These are phyloP conservation scores for Plasmodium vivax DNA, from an alignment of 169 alveolate species.

Conservation along the genomic window DNA sequence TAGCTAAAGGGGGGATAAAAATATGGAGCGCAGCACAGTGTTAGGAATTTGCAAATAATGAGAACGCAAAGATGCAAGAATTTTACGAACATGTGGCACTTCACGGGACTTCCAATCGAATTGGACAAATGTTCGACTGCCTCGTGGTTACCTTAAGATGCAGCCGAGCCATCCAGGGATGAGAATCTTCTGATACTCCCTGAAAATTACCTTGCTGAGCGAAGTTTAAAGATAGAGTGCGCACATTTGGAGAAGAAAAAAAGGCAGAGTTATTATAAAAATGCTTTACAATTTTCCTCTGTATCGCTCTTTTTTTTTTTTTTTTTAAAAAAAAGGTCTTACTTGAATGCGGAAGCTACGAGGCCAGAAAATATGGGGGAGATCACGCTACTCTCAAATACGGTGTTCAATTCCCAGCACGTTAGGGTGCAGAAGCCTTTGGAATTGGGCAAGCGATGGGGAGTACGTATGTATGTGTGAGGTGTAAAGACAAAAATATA, in stretches of 20 bases:
- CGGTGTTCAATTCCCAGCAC: conserved; percentile 50
- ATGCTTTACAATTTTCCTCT: not conserved
- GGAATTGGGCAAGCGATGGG: not conserved
- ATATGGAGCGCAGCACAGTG: not conserved
- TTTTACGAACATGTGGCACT: not conserved
- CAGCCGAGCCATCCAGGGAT: conserved; percentile 70
- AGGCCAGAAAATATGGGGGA: conserved; percentile 39
- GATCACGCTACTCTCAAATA: not conserved
- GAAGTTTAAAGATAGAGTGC: not conserved
- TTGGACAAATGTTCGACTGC: not conserved
- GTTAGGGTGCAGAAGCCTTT: conserved; percentile 40
- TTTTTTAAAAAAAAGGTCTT: not conserved
- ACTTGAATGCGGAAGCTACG: conserved; percentile 47
- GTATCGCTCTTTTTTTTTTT: not conserved
- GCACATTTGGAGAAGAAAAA: not conserved
- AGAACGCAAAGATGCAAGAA: not conserved
- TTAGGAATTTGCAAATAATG: not conserved
- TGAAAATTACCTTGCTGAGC: conserved; percentile 15
- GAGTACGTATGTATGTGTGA: not conserved
- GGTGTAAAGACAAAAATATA: not conserved
- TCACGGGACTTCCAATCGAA: not conserved
- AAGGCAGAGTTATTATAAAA: not conserved
- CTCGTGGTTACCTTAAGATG: conserved; percentile 26
- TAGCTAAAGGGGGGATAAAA: conserved; percentile 9
- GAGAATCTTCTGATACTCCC: conserved; percentile 21